Conservation (phyloP, 805 yeast species). For the Cyberlindnera mycetangii region DNA sequence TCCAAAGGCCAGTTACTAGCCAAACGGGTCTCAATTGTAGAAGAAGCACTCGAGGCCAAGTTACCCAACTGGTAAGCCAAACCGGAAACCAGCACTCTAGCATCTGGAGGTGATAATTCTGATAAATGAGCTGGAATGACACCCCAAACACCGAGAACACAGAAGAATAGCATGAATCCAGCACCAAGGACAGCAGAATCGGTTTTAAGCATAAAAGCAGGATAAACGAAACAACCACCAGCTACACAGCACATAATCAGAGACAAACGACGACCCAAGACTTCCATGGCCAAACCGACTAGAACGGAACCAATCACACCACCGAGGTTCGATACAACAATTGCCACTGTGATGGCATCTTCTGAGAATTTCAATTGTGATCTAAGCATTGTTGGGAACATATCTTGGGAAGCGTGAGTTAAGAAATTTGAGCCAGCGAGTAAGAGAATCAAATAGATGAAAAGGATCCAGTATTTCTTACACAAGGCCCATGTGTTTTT, state of each 20-base stretch:
- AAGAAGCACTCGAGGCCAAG: slow-evolving; percentile 66
- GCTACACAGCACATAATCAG: slow-evolving; percentile 47
- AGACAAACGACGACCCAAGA: slow-evolving; percentile 62
- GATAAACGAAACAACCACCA: slow-evolving; percentile 63
- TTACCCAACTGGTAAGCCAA: slow-evolving; percentile 70
- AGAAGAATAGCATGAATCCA: slow-evolving; percentile 62
- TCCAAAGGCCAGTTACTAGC: slow-evolving; percentile 58
- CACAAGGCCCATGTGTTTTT: slow-evolving; percentile 34
- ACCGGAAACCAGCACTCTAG: slow-evolving; percentile 61
- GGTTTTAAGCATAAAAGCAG: slow-evolving; percentile 45
- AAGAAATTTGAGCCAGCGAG: slow-evolving; percentile 70
- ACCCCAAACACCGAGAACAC: slow-evolving; percentile 75
- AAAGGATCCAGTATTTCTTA: slow-evolving; percentile 57
- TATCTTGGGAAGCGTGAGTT: slow-evolving; percentile 75
- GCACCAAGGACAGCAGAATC: slow-evolving; percentile 47
- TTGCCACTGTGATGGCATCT: slow-evolving; percentile 54
- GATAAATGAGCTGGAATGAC: slow-evolving; percentile 63
- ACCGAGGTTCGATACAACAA: slow-evolving; percentile 62
- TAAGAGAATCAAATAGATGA: slow-evolving; percentile 53
- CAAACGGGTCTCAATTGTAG: slow-evolving; percentile 65
- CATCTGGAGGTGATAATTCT: slow-evolving; percentile 65
- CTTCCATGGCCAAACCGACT: slow-evolving; percentile 53
- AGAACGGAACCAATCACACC: slow-evolving; percentile 62
- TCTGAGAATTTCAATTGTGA: slow-evolving; percentile 47
- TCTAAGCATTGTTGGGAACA: slow-evolving; percentile 61